Evolutionary conservation across 176 grass and related monocot genomes (phyloP), one percentile per base, ranked within the genome.

Genomic region (Paspalum vaginatum): DNA sequence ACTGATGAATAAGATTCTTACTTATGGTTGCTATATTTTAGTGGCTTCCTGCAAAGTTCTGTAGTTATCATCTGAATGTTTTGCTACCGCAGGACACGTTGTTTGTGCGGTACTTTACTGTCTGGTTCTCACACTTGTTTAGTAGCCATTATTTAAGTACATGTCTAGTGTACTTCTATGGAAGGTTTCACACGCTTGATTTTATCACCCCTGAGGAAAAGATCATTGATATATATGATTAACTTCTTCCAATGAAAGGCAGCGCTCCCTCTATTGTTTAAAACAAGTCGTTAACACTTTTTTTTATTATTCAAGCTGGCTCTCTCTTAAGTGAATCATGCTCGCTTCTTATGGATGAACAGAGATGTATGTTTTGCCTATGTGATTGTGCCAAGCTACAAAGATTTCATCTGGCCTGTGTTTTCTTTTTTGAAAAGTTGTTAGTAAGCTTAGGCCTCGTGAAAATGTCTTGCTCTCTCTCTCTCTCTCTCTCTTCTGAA

Each of bases 1-100:
- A 60, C 60, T 85, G 65, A 68, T 77, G 13, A 74, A 58, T 78
- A 85, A 59, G 72, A 59, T 77, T 52, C 58, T 18, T 80, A n/a
- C 55, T 44, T 59, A 53, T 63, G 45, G 3, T 74, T 75, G 18
- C 49, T 79, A 65, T 14, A 78, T 53, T 68, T 62, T 51, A 57
- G 59, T 59, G 72, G 18, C 25, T 67, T 11, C 41, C 32, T 83
- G 52, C 25, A 59, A 53, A 41, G 46, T 69, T 70, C 22, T 82
- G 57, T 61, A 58, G 41, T 73, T 74, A 66, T 67, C 32, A 52
- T 65, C 56, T 11, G 8, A 57, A 18, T 85, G 72, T 77, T 85
- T 76, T 79, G 55, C 75, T 65, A 46, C 32, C 21, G 21, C 43
- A 50, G 16, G 72, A n/a, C 42, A 50, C 8, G 9, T 77, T 38